A percentile compares a stretch with the other conserved stretches of the same genome.
These are phyloP conservation scores for Fusarium globosum DNA, from an alignment of 2,329 filamentous ascomycete species.

Conservation along the genomic window DNA sequence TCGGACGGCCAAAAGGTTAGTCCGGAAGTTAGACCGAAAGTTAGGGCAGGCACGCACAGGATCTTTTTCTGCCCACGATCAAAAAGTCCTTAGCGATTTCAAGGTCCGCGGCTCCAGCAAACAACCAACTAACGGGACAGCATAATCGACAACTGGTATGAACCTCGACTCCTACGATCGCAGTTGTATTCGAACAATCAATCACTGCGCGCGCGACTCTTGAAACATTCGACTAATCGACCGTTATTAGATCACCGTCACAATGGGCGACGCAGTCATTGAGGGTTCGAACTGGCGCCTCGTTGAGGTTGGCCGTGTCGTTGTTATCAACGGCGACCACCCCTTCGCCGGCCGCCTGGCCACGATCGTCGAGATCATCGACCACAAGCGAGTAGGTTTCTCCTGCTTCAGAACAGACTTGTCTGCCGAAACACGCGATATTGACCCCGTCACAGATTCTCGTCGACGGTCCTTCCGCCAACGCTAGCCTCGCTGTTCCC, in stretches of 20 bases:
- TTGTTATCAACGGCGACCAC: constrained; percentile 85
- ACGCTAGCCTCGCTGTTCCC: constrained; percentile 81
- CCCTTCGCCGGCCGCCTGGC: constrained; percentile 88
- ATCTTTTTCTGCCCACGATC: constrained; percentile 54
- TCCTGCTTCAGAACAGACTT: constrained; percentile 10
- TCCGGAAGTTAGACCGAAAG: constrained; percentile 42
- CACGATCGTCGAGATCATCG: constrained; percentile 98
- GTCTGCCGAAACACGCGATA: constrained; percentile 27
- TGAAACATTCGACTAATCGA: constrained; percentile 50
- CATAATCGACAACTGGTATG: constrained; percentile 55
- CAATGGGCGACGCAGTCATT: constrained; percentile 86
- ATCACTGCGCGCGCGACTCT: constrained; percentile 40
- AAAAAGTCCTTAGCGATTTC: constrained; percentile 56
- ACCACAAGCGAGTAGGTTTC: constrained; percentile 98
- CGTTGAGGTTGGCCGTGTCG: constrained; percentile 98
- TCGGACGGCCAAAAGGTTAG: constrained; percentile 44
- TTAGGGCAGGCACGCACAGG: constrained; percentile 54
- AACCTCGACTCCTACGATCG: constrained; percentile 46
- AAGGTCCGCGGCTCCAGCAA: constrained; percentile 51
- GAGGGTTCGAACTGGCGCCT: constrained; percentile 89
- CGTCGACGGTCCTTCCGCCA: constrained; percentile 91
- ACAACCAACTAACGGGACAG: constrained; percentile 54
- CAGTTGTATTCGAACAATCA: constrained; percentile 41
- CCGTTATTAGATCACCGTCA: constrained; percentile 66
- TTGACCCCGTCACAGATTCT: constrained; percentile 74